Conservation (phyloP, 306 rosid species). For the Calophaca sinica region DNA sequence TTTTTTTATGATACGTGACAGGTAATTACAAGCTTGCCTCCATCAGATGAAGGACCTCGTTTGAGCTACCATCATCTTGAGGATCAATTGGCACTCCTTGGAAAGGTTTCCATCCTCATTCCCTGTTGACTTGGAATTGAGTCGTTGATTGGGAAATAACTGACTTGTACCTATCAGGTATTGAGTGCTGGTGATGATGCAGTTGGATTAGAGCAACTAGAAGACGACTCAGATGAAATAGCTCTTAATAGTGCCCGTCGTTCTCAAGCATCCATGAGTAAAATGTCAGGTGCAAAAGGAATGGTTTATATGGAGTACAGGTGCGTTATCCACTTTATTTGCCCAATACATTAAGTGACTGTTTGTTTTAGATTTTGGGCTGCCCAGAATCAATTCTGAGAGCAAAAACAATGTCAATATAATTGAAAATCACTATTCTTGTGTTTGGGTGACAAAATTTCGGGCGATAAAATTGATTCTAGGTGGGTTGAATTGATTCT, state of each 20-base stretch:
- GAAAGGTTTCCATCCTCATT: slow-evolving; percentile 61
- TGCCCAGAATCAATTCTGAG: no score
- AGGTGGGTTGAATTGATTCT: no score
- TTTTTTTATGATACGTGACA: slow-evolving; percentile 49
- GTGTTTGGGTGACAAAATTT: no score
- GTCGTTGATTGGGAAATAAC: slow-evolving; percentile 33
- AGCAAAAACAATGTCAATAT: no score
- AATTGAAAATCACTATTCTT: no score
- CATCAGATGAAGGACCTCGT: slow-evolving; percentile 74
- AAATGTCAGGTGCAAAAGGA: slow-evolving; percentile 95
- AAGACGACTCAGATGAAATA: slow-evolving; percentile 88
- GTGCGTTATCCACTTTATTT: slow-evolving; percentile 47
- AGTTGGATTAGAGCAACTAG: slow-evolving; percentile 90
- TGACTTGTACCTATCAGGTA: slow-evolving; percentile 59
- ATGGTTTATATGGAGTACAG: slow-evolving; percentile 96
- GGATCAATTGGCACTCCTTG: slow-evolving; percentile 89
- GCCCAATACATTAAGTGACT: slow-evolving; percentile 3
- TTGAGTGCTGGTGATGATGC: slow-evolving; percentile 90
- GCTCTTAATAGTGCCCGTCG: slow-evolving; percentile 80
- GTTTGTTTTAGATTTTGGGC: no score
- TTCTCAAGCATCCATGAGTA: slow-evolving; percentile 80
- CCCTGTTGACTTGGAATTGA: slow-evolving; percentile 34
- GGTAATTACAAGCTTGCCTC: slow-evolving; percentile 98
- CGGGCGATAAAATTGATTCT: no score
- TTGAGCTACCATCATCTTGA: slow-evolving; percentile 77